phyloP scores from a whole-genome alignment of 2,329 filamentous ascomycete species.

The Trichoderma sp. region DNA sequence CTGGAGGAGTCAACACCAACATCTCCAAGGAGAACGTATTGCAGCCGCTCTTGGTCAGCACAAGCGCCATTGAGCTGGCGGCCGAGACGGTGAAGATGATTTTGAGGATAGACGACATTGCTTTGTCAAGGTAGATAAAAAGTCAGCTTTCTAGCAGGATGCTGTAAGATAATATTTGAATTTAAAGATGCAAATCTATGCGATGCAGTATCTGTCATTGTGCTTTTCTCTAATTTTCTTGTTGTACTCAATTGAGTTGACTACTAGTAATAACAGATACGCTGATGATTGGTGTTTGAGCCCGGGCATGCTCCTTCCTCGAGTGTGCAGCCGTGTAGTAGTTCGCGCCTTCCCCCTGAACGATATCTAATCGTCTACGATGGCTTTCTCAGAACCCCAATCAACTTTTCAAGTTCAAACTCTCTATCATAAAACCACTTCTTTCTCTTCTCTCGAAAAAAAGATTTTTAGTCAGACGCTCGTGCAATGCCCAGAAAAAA shows the following conservation, averaged over 20 bases:
- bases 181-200: background rate
- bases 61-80: conserved; percentile 93
- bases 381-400: background rate
- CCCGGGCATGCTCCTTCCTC: background rate
- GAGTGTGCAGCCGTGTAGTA: background rate
- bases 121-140: conserved; percentile 57
- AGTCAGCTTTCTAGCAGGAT: conserved; percentile 33
- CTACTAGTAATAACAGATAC: background rate
- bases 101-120: conserved; percentile 67
- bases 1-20: conserved; percentile 93
- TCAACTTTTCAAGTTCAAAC: background rate
- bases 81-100: conserved; percentile 99
- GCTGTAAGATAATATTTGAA: conserved; percentile 41
- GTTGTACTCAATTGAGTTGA: background rate
- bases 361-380: background rate
- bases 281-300: too few species aligned
- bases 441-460: too few species aligned
- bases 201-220: background rate
- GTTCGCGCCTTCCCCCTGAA: background rate
- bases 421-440: background rate
- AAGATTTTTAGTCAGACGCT: too few species aligned
- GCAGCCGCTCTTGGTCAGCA: conserved; percentile 94
- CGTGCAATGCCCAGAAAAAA: conserved; percentile 27
- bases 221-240: background rate
- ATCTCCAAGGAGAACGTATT: conserved; percentile 96